These are phyloP conservation scores for Biscogniauxia marginata DNA, from an alignment of 2,329 filamentous ascomycete species.

Conservation along the genomic window DNA sequence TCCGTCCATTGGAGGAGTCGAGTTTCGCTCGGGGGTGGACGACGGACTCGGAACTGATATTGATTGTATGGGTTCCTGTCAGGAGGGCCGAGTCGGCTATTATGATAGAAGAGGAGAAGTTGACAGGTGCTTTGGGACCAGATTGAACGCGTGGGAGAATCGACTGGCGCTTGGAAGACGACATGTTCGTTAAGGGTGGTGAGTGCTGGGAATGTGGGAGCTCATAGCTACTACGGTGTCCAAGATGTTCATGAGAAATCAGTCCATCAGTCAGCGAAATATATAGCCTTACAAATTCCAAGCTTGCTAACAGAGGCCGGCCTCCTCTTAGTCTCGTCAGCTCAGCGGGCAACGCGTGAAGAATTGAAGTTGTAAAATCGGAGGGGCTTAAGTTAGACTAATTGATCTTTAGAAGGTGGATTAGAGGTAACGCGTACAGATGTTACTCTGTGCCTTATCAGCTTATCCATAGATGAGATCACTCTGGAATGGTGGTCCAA, in stretches of 20 bases:
- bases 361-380: too few relatives aligned
- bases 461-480: slow-evolving; percentile 10
- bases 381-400: too few relatives aligned
- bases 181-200: slow-evolving; percentile 30
- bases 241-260: background rate
- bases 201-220: slow-evolving; percentile 1
- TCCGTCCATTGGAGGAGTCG: slow-evolving; percentile 73
- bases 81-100: slow-evolving; percentile 64
- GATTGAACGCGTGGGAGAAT: slow-evolving; percentile 53
- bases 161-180: slow-evolving; percentile 54
- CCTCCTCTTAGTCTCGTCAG: too few relatives aligned
- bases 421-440: background rate
- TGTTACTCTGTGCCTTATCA: background rate
- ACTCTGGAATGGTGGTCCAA: slow-evolving; percentile 21
- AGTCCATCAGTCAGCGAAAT: too few relatives aligned
- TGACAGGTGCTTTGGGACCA: slow-evolving; percentile 59
- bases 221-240: background rate
- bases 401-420: too few relatives aligned
- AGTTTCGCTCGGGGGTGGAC: slow-evolving; percentile 84
- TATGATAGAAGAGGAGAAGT: slow-evolving; percentile 58
- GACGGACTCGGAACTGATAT: slow-evolving; percentile 72
- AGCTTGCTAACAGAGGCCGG: too few relatives aligned
- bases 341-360: too few relatives aligned
- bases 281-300: too few relatives aligned
- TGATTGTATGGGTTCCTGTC: slow-evolving; percentile 73